phyloP scores from a whole-genome alignment of 2,329 filamentous ascomycete species.

The Neophaeococcomyces mojaviensis region DNA sequence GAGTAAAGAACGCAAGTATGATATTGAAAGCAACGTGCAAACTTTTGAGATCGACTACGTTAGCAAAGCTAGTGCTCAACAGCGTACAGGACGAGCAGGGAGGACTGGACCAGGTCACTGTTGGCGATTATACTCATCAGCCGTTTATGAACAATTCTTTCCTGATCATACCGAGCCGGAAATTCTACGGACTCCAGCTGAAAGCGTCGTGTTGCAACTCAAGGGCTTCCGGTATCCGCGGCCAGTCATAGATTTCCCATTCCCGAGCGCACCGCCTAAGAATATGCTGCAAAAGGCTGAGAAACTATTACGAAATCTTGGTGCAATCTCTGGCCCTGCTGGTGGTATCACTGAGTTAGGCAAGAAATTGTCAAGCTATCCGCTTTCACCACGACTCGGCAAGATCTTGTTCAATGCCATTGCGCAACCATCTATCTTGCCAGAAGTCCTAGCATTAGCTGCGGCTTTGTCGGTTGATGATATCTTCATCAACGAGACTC shows the following conservation, averaged over 20 bases:
- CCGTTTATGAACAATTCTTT: slow-evolving; percentile 83
- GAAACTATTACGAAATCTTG: slow-evolving; percentile 75
- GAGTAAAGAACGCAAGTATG: slow-evolving; percentile 85
- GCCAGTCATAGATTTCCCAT: slow-evolving; percentile 80
- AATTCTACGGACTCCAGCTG: slow-evolving; percentile 82
- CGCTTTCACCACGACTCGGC: slow-evolving; percentile 80
- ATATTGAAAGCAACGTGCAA: slow-evolving; percentile 82
- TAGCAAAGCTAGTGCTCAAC: slow-evolving; percentile 90
- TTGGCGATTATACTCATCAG: slow-evolving; percentile 88
- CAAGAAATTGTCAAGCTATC: slow-evolving; percentile 77
- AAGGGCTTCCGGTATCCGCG: slow-evolving; percentile 90
- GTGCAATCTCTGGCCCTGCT: slow-evolving; percentile 58
- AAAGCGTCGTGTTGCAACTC: slow-evolving; percentile 84
- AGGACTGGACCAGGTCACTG: slow-evolving; percentile 94
- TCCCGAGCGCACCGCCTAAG: slow-evolving; percentile 79
- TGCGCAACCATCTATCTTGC: slow-evolving; percentile 64
- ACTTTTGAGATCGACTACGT: slow-evolving; percentile 95
- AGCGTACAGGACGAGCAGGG: slow-evolving; percentile 86
- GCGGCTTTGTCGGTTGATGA: slow-evolving; percentile 83
- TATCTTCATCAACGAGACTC: slow-evolving; percentile 74
- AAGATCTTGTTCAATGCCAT: slow-evolving; percentile 87
- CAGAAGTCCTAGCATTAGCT: slow-evolving; percentile 81
- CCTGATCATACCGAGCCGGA: slow-evolving; percentile 80
- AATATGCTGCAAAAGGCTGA: slow-evolving; percentile 74
- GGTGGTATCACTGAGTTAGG: slow-evolving; percentile 75